Conservation (phyloP, 352 stramenopile species). For the Poterioochromonas sp. region DNA sequence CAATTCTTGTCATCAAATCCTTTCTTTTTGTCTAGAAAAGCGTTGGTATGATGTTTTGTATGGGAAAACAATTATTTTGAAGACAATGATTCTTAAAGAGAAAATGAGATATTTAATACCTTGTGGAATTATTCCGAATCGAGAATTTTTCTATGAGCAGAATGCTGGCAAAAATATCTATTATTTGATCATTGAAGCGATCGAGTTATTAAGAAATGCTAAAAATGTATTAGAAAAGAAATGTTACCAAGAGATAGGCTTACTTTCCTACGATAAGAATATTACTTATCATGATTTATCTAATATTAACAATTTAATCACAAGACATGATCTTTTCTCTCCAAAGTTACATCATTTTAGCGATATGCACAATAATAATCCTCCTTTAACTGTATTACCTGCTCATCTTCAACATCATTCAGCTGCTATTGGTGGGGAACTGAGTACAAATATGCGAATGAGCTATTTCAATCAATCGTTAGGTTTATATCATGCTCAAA, state of each 20-base stretch:
- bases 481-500: not conserved
- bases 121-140: not conserved
- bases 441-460: not conserved
- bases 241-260: not conserved
- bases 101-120: not conserved
- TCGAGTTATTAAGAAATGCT: not conserved
- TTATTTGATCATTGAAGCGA: too few relatives aligned
- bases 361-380: not conserved
- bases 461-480: too few relatives aligned
- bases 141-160: not conserved
- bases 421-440: not conserved
- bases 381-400: not conserved
- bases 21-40: too few relatives aligned
- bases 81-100: not conserved
- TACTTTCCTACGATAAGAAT: not conserved
- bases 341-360: not conserved
- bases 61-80: too few relatives aligned
- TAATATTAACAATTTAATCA: not conserved
- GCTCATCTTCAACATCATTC: not conserved
- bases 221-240: not conserved
- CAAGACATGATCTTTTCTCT: not conserved
- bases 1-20: too few relatives aligned
- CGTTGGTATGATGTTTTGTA: too few relatives aligned
- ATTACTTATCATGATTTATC: not conserved
- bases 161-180: too few relatives aligned